Percentiles rank a stretch among this genome's conserved stretches.
These are phyloP conservation scores for Viola pubescens DNA, from an alignment of 441 rosid genomes.

Conservation along the genomic window DNA sequence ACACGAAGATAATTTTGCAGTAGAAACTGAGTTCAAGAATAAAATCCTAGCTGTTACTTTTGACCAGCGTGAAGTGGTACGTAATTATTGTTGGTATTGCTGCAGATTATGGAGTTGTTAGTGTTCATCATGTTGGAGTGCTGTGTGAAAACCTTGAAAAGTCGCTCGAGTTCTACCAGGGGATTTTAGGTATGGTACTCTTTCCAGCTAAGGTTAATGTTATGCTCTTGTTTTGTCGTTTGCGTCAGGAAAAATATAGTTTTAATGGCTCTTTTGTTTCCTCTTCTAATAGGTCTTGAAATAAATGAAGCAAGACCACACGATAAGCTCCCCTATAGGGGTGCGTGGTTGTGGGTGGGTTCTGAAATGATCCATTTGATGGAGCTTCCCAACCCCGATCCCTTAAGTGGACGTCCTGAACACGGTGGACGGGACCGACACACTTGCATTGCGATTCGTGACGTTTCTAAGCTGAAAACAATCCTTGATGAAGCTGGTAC, in stretches of 20 bases:
- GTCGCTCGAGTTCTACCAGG: slow-evolving; percentile 81
- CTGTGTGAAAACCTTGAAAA: slow-evolving; percentile 76
- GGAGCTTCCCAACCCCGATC: slow-evolving; percentile 99
- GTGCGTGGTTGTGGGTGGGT: slow-evolving; percentile 98
- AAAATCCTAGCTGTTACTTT: not conserved
- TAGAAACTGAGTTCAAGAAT: not conserved
- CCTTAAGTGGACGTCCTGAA: slow-evolving; percentile 72
- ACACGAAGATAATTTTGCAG: not conserved
- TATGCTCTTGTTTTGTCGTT: not conserved
- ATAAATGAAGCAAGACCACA: slow-evolving; percentile 91
- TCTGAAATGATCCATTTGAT: slow-evolving; percentile 94
- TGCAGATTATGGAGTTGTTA: slow-evolving; percentile 77
- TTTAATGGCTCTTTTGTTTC: not conserved
- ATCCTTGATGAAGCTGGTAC: slow-evolving; percentile 81
- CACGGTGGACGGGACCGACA: slow-evolving; percentile 97
- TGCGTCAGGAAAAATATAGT: not conserved
- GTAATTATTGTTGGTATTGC: not conserved
- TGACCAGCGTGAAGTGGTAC: not conserved
- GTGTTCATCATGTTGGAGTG: slow-evolving; percentile 82
- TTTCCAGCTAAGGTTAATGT: not conserved
- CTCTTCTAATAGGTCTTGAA: slow-evolving; percentile 51
- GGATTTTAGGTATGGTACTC: slow-evolving; percentile 43
- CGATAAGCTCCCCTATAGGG: slow-evolving; percentile 90
- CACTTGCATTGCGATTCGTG: slow-evolving; percentile 71
- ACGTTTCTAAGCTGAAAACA: slow-evolving; percentile 64